These are phyloP conservation scores for Monosporozyma aerobia DNA, from an alignment of 805 yeast genomes.

Conservation along the genomic window DNA sequence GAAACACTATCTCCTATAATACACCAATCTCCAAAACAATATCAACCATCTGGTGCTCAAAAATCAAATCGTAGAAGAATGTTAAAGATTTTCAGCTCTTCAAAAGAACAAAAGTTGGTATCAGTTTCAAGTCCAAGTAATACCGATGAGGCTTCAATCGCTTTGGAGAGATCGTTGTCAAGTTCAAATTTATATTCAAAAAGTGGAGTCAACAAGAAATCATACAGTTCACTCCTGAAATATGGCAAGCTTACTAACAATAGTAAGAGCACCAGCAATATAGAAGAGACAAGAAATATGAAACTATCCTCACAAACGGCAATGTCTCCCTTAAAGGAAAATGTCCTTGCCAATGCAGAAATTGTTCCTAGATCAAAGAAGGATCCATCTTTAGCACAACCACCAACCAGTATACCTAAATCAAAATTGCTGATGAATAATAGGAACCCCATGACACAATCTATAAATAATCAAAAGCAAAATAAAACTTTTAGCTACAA, in stretches of 20 bases:
- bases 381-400: constrained; percentile 11
- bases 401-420: constrained; percentile 2
- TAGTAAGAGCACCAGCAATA: not conserved
- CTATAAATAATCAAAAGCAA: not conserved
- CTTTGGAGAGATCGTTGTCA: constrained; percentile 6
- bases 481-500: not conserved
- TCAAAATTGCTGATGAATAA: not conserved
- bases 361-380: constrained; percentile 20
- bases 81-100: constrained; percentile 25
- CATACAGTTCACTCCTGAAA: constrained; percentile 18
- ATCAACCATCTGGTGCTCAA: constrained; percentile 2
- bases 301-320: not conserved
- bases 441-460: not conserved
- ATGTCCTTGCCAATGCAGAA: constrained; percentile 9
- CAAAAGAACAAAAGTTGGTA: constrained; percentile 6
- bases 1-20: not conserved
- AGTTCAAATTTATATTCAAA: constrained; percentile 1
- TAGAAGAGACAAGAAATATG: not conserved
- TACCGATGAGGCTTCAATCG: not conserved
- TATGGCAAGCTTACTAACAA: constrained; percentile 8
- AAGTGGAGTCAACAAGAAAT: constrained; percentile 4
- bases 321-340: not conserved
- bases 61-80: constrained; percentile 24
- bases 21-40: not conserved
- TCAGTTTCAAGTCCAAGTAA: not conserved